Base-by-base conservation (phyloP, 2,329 filamentous ascomycete species). In the Intubia oerlemansii region DNA sequence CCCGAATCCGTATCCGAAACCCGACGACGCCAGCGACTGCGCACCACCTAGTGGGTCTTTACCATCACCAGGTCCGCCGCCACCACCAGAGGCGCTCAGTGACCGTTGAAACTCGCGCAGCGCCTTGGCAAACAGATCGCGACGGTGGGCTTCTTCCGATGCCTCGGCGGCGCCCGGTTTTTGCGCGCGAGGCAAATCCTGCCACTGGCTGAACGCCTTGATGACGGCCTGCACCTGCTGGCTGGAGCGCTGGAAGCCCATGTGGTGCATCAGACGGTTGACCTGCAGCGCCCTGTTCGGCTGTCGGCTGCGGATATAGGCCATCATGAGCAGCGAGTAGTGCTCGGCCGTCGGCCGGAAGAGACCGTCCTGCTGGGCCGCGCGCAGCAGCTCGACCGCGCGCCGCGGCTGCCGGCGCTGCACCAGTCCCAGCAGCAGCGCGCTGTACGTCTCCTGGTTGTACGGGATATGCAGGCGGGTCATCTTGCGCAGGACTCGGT, bases 251-350 rank as follows among this genome's bases (percentile, higher is more conserved):
- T 49, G 46, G 27, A 58, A 44, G 9, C 54, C 49, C 15, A 48
- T 45, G 23, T 51, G 41, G 25, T 50, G 40, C 49, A 67, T 56
- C 26, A 58, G 42, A 10, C 44, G 38, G 34, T 54, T 45, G 20
- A 63, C 48, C 13, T 47, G 45, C 24, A 52, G 44, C 3, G 56
- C 53, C 18, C 56, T 38, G n/a, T 39, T 37, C 4, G 52, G 47
- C 33, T 66, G 54, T 5, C 51, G 49, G 5, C 45, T 54, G 14
- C 52, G 50, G 25, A 63, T 47, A 34, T 62, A 59, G 13, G 55
- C 56, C 11, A 53, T 47, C 56, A 67, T 63, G 29, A 69, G 54
- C 16, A 59, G 52, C 17, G 56, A 44, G 39, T 58, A 67, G 40
- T 68, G 63, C 13, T 57, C 49, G 2, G 51, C 39, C 0, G 48